These are phyloP conservation scores for Cladophialophora immunda DNA, from an alignment of 2,329 filamentous ascomycete genomes.

Conservation along the genomic window DNA sequence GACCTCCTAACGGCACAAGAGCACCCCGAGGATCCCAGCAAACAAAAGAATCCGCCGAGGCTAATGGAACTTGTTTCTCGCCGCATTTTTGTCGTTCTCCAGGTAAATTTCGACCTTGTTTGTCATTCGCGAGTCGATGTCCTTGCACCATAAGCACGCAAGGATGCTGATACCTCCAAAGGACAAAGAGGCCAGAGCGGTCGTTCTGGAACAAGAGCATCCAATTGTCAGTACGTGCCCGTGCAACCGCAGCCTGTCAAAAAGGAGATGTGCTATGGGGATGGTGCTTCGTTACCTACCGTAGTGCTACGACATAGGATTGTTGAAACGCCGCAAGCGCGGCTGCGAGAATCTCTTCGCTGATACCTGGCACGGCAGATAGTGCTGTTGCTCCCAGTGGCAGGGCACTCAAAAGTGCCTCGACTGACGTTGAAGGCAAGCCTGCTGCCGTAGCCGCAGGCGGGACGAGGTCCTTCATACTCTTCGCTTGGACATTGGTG, in stretches of 20 bases:
- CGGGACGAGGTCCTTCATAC: constrained; percentile 44
- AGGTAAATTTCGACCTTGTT: constrained; percentile 43
- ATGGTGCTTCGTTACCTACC: constrained; percentile 10
- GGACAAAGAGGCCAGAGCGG: constrained; percentile 42
- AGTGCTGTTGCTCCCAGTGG: constrained; percentile 15
- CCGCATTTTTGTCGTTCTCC: constrained; percentile 21
- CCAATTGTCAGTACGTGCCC: background rate
- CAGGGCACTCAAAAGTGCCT: constrained; percentile 12
- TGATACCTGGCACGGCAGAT: constrained; percentile 12
- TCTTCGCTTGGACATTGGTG: constrained; percentile 41
- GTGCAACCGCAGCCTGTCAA: background rate
- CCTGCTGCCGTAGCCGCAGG: constrained; percentile 48
- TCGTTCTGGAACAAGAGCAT: constrained; percentile 5
- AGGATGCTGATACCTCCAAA: constrained; percentile 45
- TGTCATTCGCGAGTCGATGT: constrained; percentile 46
- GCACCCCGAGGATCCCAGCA: no score
- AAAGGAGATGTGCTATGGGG: background rate
- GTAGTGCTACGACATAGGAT: constrained; percentile 8
- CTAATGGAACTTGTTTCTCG: constrained; percentile 17
- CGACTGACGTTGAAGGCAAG: constrained; percentile 36
- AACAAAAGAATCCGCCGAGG: no score
- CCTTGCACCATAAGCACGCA: constrained; percentile 44
- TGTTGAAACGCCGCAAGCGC: constrained; percentile 11
- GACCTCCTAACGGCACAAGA: no score
- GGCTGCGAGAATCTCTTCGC: background rate